Percentiles rank a stretch among this genome's conserved stretches.
Evolutionary conservation across 768 basidiomycete genomes (phyloP).

Genomic region (Kwoniella bestiolae): DNA sequence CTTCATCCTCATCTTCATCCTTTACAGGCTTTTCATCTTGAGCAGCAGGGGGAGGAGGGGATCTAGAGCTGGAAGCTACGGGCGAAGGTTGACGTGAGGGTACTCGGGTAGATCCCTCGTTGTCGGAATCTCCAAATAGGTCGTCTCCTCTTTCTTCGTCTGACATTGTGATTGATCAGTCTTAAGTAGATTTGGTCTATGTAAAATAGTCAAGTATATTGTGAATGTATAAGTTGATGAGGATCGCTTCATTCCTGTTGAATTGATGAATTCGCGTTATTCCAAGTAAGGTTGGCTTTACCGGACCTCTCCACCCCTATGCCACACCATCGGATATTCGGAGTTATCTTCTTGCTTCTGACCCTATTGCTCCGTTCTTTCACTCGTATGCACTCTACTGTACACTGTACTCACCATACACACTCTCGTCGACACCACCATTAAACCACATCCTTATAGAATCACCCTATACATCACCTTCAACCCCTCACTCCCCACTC

Average conservation of each 20-base stretch:
- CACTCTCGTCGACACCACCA: neutral
- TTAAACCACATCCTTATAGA: neutral
- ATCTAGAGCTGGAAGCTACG: conserved; percentile 33
- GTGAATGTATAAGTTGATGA: too few species aligned
- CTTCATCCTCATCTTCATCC: conserved; percentile 18
- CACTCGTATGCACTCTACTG: neutral
- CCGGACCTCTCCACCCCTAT: too few species aligned
- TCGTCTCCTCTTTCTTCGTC: conserved; percentile 42
- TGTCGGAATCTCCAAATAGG: conserved; percentile 36
- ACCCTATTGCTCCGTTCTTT: conserved; percentile 8
- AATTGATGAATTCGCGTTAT: too few species aligned
- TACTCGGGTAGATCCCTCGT: conserved; percentile 6
- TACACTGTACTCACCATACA: neutral
- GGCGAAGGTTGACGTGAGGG: conserved; percentile 19
- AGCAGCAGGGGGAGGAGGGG: conserved; percentile 20
- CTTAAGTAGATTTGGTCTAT: too few species aligned
- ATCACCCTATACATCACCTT: conserved; percentile 1
- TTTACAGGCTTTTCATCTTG: conserved; percentile 6
- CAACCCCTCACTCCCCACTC: conserved; percentile 24
- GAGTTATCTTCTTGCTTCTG: neutral
- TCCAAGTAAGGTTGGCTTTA: too few species aligned
- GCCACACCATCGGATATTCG: conserved; percentile 13
- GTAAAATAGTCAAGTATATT: too few species aligned
- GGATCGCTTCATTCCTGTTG: too few species aligned
- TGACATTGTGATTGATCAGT: conserved; percentile 36